Conservation (phyloP, 73 alveolate genomes). For the Strombidium stylifer region DNA sequence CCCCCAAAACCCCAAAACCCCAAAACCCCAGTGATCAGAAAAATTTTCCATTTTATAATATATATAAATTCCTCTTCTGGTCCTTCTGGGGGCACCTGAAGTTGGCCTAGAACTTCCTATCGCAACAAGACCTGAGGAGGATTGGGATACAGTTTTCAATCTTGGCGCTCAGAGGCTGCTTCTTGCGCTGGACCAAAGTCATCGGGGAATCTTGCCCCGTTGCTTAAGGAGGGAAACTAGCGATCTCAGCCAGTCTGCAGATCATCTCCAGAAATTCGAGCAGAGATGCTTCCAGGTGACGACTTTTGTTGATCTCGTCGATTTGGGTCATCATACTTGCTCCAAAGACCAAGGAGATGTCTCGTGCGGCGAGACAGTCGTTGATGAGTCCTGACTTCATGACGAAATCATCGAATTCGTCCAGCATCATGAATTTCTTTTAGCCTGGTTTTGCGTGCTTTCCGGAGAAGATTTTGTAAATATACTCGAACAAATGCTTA, state of each 20-base stretch:
- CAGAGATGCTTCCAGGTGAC: slow-evolving; percentile 43
- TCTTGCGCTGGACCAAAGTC: slow-evolving; percentile 10
- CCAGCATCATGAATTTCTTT: slow-evolving; percentile 57
- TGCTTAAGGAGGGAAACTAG: not conserved
- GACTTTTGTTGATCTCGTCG: slow-evolving; percentile 54
- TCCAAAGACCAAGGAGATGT: slow-evolving; percentile 42
- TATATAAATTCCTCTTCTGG: too few relatives aligned
- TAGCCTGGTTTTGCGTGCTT: slow-evolving; percentile 62
- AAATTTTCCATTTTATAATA: too few relatives aligned
- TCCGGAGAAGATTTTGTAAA: slow-evolving; percentile 42
- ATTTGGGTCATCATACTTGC: slow-evolving; percentile 51
- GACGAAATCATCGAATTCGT: slow-evolving; percentile 58
- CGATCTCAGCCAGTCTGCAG: slow-evolving; percentile 60
- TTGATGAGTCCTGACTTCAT: slow-evolving; percentile 9
- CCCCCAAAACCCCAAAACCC: too few relatives aligned
- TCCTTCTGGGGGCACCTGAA: too few relatives aligned
- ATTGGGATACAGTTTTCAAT: slow-evolving; percentile 19
- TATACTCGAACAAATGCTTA: slow-evolving; percentile 26
- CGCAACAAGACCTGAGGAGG: too few relatives aligned
- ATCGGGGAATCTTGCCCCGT: slow-evolving; percentile 3
- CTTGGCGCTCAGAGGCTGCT: slow-evolving; percentile 16
- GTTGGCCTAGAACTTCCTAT: too few relatives aligned
- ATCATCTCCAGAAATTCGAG: slow-evolving; percentile 63
- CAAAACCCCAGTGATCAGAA: too few relatives aligned
- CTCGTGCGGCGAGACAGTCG: slow-evolving; percentile 17